Percentiles rank a stretch among this genome's conserved stretches.
Conservation (phyloP, 2,329 filamentous ascomycete species). For the Aspergillus sp. region DNA sequence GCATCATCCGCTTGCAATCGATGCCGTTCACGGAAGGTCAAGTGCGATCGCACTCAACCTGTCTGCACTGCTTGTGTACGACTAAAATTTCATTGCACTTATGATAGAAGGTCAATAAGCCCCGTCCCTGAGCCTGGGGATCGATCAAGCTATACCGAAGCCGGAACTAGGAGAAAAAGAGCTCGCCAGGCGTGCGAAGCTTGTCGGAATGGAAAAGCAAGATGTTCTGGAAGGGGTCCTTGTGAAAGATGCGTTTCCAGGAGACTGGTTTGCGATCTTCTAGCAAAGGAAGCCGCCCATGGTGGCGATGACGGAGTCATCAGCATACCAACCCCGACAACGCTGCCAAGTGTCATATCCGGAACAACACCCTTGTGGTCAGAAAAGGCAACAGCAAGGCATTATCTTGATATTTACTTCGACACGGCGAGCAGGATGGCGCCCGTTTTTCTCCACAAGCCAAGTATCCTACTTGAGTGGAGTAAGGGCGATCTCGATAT, state of each 20-base stretch:
- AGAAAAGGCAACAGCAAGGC: not conserved
- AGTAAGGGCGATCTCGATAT: not conserved
- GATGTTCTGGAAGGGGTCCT: not conserved
- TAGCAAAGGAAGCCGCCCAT: not conserved
- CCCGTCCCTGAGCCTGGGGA: not conserved
- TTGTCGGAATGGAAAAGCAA: not conserved
- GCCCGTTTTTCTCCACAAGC: not conserved
- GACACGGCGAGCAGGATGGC: not conserved
- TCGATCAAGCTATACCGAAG: not conserved
- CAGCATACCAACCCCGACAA: not conserved
- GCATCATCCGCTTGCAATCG: not conserved
- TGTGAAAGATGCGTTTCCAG: slow-evolving; percentile 1
- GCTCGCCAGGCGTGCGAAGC: not conserved
- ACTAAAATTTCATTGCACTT: not conserved
- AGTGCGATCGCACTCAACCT: not conserved
- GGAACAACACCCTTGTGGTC: not conserved
- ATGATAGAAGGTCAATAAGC: not conserved
- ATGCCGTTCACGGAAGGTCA: not conserved
- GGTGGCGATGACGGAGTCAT: not conserved
- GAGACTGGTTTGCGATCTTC: not conserved
- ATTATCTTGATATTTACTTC: slow-evolving; percentile 1
- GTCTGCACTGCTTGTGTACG: not conserved
- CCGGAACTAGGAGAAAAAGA: not conserved
- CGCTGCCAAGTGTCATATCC: not conserved
- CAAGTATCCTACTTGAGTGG: not conserved